These are phyloP conservation scores for Dioszegia aurantiaca DNA, from an alignment of 768 basidiomycete species.

Conservation along the genomic window DNA sequence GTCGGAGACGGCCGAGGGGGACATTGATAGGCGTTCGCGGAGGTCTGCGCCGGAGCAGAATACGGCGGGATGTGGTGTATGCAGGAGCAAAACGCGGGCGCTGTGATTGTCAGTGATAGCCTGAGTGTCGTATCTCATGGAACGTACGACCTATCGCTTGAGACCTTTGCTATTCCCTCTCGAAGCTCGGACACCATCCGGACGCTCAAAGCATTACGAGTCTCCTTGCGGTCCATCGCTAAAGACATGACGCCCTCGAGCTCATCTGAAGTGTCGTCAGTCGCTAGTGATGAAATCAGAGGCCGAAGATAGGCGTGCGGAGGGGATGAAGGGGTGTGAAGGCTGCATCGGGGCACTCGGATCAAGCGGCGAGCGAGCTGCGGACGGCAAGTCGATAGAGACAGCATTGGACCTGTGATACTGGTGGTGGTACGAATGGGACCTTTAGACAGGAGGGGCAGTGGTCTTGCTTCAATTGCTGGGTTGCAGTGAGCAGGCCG, in stretches of 20 bases:
- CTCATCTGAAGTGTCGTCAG: slow-evolving; percentile 15
- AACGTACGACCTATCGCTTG: slow-evolving; percentile 65
- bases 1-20: slow-evolving; percentile 65
- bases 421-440: no score
- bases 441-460: no score
- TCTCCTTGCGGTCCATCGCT: slow-evolving; percentile 74
- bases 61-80: slow-evolving; percentile 69
- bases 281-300: slow-evolving; percentile 12
- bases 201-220: slow-evolving; percentile 82
- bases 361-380: no score
- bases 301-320: slow-evolving; percentile 39
- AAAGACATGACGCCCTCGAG: slow-evolving; percentile 67
- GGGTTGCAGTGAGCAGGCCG: no score
- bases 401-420: not conserved
- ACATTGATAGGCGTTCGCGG: slow-evolving; percentile 78
- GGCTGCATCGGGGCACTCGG: not conserved
- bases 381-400: not conserved
- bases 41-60: slow-evolving; percentile 95
- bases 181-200: slow-evolving; percentile 70
- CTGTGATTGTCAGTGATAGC: slow-evolving; percentile 52
- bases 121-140: not conserved
- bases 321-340: slow-evolving; percentile 8
- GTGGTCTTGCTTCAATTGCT: no score
- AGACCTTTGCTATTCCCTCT: slow-evolving; percentile 65
- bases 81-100: slow-evolving; percentile 75